Evolutionary conservation across 257 asterid species (phyloP).

Genomic region (Echium plantagineum): DNA sequence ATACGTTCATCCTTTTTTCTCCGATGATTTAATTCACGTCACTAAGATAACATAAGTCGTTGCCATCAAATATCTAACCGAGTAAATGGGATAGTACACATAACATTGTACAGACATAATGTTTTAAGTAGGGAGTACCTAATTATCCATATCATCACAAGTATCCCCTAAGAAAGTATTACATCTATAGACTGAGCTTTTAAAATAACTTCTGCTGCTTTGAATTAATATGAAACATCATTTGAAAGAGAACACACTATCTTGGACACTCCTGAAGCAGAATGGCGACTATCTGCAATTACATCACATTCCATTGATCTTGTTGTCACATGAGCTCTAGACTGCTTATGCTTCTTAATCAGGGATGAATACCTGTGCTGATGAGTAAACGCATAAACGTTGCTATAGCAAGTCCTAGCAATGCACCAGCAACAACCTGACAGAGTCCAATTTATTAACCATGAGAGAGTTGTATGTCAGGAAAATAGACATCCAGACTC

Average conservation of each 20-base stretch:
- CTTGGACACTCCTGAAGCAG: neutral
- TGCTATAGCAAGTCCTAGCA: conserved; percentile 51
- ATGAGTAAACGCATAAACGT: conserved; percentile 27
- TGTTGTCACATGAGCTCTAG: neutral
- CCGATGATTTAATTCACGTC: no score
- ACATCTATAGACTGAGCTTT: neutral
- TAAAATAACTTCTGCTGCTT: neutral
- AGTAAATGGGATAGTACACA: no score
- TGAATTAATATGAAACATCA: no score
- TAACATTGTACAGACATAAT: no score
- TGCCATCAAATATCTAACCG: no score
- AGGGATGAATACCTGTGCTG: conserved; percentile 22
- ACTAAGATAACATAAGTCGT: no score
- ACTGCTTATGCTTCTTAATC: conserved; percentile 8
- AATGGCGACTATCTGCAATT: neutral
- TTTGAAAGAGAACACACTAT: neutral
- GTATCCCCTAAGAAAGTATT: no score
- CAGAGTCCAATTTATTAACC: neutral
- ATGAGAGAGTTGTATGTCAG: neutral
- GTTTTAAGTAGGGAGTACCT: no score
- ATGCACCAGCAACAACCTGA: conserved; percentile 81
- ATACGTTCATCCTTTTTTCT: no score
- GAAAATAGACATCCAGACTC: neutral
- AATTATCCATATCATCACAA: no score
- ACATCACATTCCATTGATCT: neutral